phyloP scores from a whole-genome alignment of 1,284 basidiomycete species.

The Fomitopsis pinicola region DNA sequence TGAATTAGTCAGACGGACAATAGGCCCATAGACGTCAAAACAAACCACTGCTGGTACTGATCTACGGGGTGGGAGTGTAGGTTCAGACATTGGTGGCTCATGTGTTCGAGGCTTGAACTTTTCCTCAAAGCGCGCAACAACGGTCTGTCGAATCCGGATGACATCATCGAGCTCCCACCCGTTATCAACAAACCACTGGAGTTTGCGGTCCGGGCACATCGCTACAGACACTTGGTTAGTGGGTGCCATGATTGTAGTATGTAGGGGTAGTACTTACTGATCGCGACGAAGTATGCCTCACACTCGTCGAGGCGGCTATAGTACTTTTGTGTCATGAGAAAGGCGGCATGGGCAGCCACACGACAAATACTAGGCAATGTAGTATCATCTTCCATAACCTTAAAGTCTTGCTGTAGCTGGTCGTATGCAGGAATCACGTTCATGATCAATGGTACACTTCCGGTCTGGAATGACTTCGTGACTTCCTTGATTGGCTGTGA shows the following conservation, averaged over 20 bases:
- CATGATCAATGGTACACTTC: not conserved
- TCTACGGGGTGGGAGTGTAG: too few species aligned
- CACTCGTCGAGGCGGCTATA: not conserved
- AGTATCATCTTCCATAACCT: not conserved
- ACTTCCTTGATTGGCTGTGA: not conserved
- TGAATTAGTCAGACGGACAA: too few species aligned
- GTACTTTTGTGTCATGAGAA: not conserved
- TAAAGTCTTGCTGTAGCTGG: not conserved
- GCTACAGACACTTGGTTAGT: not conserved
- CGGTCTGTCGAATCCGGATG: not conserved
- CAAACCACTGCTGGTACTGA: too few species aligned
- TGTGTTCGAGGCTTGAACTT: too few species aligned
- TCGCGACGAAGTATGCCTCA: not conserved
- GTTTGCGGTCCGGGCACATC: not conserved
- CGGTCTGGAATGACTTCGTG: not conserved
- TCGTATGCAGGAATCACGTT: not conserved
- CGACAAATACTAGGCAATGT: not conserved
- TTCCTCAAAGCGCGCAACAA: not conserved
- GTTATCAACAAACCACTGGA: not conserved
- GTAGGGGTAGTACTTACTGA: not conserved
- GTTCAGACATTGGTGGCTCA: too few species aligned
- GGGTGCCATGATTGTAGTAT: too few species aligned
- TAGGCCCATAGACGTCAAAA: too few species aligned
- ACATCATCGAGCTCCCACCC: not conserved
- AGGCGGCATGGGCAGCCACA: not conserved